Evolutionary conservation across 2,329 filamentous ascomycete species (phyloP).

Genomic region (Dactylellina drechsleri): DNA sequence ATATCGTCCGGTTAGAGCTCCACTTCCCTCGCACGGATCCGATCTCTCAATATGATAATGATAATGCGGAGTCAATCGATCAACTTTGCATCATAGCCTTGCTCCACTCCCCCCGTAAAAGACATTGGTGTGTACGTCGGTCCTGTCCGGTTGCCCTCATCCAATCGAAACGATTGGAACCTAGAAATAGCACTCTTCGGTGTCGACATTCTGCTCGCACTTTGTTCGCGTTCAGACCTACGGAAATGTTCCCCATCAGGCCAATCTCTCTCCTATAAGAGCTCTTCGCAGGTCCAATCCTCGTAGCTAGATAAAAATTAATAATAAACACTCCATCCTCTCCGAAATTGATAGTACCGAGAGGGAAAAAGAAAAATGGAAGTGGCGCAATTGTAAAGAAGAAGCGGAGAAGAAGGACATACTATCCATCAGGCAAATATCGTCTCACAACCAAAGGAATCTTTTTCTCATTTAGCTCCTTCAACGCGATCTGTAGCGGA

Average conservation of each 20-base stretch:
- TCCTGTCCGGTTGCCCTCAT: not conserved
- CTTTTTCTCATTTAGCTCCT: conserved; percentile 98
- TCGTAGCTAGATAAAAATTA: conserved; percentile 77
- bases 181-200: not conserved
- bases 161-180: conserved; percentile 3
- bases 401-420: conserved; percentile 63
- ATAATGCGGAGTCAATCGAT: not conserved
- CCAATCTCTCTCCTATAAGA: conserved; percentile 62
- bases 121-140: not conserved
- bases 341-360: not conserved
- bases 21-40: too few species aligned
- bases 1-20: too few species aligned
- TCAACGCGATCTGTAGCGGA: conserved; percentile 95
- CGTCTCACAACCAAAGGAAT: conserved; percentile 93
- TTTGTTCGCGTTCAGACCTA: not conserved
- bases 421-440: conserved; percentile 97
- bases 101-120: conserved; percentile 9
- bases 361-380: too few species aligned
- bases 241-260: conserved; percentile 9
- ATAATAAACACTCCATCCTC: not conserved
- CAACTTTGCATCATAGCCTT: conserved; percentile 11
- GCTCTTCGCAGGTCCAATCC: conserved; percentile 98
- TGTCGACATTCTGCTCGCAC: not conserved
- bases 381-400: too few species aligned
- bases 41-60: too few species aligned